Conservation (phyloP, 352 stramenopile species). For the Peronospora destructor region DNA sequence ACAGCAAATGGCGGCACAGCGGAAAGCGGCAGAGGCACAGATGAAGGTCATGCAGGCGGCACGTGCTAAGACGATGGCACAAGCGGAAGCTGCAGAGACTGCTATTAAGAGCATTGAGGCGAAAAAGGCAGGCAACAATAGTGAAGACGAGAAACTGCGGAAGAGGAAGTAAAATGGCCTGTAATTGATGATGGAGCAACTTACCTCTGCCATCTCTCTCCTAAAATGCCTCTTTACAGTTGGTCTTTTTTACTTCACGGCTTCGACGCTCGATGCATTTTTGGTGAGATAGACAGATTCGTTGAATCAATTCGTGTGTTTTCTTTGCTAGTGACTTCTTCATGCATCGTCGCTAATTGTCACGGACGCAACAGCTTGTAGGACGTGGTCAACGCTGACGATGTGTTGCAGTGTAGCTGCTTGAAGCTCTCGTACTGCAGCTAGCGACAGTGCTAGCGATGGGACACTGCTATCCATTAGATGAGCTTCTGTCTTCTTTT, state of each 20-base stretch:
- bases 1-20: constrained; percentile 77
- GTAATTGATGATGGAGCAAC: constrained; percentile 5
- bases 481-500: constrained; percentile 4
- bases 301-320: constrained; percentile 31
- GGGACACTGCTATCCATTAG: constrained; percentile 1
- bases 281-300: constrained; percentile 35
- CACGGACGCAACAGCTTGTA: constrained; percentile 21
- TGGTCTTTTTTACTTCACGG: constrained; percentile 12
- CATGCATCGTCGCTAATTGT: constrained; percentile 3
- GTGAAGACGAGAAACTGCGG: constrained; percentile 39
- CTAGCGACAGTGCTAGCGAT: constrained; percentile 21
- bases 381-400: constrained; percentile 28
- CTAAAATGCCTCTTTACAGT: constrained; percentile 10
- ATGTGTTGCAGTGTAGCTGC: constrained; percentile 50
- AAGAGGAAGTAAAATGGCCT: constrained; percentile 52
- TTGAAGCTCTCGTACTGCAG: constrained; percentile 38
- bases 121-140: constrained; percentile 28
- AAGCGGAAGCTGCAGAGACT: constrained; percentile 32
- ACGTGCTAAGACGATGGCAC: constrained; percentile 42
- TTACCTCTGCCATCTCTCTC: constrained; percentile 9
- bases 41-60: constrained; percentile 56
- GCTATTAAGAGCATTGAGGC: constrained; percentile 38
- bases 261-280: constrained; percentile 21
- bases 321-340: constrained; percentile 7
- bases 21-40: constrained; percentile 63